Base-by-base conservation (phyloP, 2,329 filamentous ascomycete species). In the Alternaria hordeiaustralica region DNA sequence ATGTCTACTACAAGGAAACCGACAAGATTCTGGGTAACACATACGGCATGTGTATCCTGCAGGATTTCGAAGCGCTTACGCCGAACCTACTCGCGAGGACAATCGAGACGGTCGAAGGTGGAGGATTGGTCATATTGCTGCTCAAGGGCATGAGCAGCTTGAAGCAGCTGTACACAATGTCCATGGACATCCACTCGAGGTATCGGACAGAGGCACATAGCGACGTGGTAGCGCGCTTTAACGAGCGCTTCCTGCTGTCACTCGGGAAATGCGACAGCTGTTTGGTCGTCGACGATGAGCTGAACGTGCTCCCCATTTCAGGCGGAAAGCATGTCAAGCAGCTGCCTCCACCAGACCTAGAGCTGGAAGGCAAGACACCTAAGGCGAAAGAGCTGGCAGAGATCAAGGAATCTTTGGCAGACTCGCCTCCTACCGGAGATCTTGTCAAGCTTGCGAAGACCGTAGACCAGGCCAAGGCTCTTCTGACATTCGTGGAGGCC, bases 1-100 rank as follows among this genome's bases (percentile, higher is more conserved):
- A 99, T 87, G 93, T 96, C 61, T 99, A 97, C 86, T 99, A 99
- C 86, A 99, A 99, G 83, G 96, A 99, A 84, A 98, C 96, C 26
- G 96, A 99, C 76, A 98, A 97, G 86, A 97, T 99, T 77, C 83
- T 98, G 60, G 96, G 96, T 79, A 97, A 98, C 80, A 99, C 96
- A 46, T 99, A 96, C 78, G 95, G 95, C 78, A 97, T 97, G 93
- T 97, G 94, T 80, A 97, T 99, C 69, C 83, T 99, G 71, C 96
- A 99, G 81, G 96, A 99, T 78, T 99, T 99, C 75, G 96, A 99
- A 82, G 96, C 94, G 44, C 88, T 99, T 71, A 99, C 96, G 10
- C 96, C 96, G n/a, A 99, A 99, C 78, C 87, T 97, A 69, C 87
- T 99, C 30, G 96, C 96, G 21, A 89, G 95, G 66, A 97, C 94